phyloP scores from a whole-genome alignment of 1,284 basidiomycete genomes.

The Ceratobasidium sp. region DNA sequence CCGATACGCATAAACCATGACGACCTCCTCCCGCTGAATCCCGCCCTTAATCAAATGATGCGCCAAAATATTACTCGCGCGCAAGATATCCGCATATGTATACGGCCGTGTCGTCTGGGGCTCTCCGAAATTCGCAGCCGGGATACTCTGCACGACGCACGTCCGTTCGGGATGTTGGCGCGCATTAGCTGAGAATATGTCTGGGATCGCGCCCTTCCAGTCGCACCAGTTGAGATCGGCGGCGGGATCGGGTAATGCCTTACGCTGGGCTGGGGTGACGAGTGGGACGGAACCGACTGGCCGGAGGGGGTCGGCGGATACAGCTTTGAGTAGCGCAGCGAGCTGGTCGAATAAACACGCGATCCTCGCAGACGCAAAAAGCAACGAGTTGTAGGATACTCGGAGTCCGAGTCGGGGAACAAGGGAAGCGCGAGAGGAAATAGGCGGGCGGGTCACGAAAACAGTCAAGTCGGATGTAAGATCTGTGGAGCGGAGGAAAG shows the following conservation, averaged over 20 bases:
- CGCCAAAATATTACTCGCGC: slow-evolving; percentile 90
- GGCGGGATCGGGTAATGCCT: slow-evolving; percentile 85
- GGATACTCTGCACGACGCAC: slow-evolving; percentile 86
- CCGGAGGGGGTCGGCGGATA: slow-evolving; percentile 71
- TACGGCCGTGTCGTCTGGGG: slow-evolving; percentile 69
- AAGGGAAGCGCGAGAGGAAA: slow-evolving; percentile 77
- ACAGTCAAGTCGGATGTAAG: slow-evolving; percentile 94
- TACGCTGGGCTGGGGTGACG: slow-evolving; percentile 80
- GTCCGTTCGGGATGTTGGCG: slow-evolving; percentile 79
- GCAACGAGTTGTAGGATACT: slow-evolving; percentile 92
- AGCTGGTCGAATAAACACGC: slow-evolving; percentile 89
- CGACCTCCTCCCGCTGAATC: slow-evolving; percentile 93
- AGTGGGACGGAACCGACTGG: slow-evolving; percentile 83
- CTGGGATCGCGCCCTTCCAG: slow-evolving; percentile 95
- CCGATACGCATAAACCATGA: slow-evolving; percentile 98
- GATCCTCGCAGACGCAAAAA: slow-evolving; percentile 89
- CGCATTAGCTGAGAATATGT: slow-evolving; percentile 91
- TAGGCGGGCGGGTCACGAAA: slow-evolving; percentile 72
- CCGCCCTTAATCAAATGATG: slow-evolving; percentile 91
- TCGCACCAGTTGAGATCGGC: slow-evolving; percentile 97
- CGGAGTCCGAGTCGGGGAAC: slow-evolving; percentile 86
- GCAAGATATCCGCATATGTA: slow-evolving; percentile 86
- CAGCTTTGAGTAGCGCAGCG: slow-evolving; percentile 81
- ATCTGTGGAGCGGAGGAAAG: slow-evolving; percentile 83
- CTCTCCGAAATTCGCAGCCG: slow-evolving; percentile 59